Conservation (phyloP, 2,329 filamentous ascomycete species). For the Penicillium sp. region DNA sequence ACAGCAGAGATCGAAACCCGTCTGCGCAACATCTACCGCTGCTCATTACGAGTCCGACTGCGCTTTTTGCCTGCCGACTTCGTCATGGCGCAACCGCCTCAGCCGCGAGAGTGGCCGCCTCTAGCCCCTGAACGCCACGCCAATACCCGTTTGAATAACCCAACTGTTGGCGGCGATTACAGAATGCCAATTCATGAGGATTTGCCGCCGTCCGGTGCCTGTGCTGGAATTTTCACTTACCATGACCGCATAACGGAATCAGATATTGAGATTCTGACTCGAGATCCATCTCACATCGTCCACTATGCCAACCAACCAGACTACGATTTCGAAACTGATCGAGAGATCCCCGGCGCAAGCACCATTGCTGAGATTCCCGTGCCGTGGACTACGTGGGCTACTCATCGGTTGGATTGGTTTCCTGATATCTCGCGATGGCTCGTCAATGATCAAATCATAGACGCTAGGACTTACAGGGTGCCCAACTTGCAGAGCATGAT, state of each 20-base stretch:
- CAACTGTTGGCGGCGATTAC: neutral
- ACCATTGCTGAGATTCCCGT: slow-evolving; percentile 30
- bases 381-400: slow-evolving; percentile 44
- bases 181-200: neutral
- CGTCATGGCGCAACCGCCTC: slow-evolving; percentile 13
- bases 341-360: slow-evolving; percentile 36
- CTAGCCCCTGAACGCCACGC: slow-evolving; percentile 2
- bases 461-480: slow-evolving; percentile 38
- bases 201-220: slow-evolving; percentile 47
- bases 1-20: slow-evolving; percentile 52
- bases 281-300: slow-evolving; percentile 45
- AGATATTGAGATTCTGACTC: slow-evolving; percentile 56
- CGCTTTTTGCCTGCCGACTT: slow-evolving; percentile 39
- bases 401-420: slow-evolving; percentile 46
- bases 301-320: slow-evolving; percentile 48
- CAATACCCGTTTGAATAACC: neutral
- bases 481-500: slow-evolving; percentile 40
- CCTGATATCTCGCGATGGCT: slow-evolving; percentile 39
- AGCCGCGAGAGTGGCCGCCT: slow-evolving; percentile 2
- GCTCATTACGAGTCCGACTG: slow-evolving; percentile 51
- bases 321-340: slow-evolving; percentile 37
- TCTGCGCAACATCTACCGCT: slow-evolving; percentile 47
- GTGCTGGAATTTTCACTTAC: slow-evolving; percentile 55
- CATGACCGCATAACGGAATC: slow-evolving; percentile 50
- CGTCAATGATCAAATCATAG: slow-evolving; percentile 32